Evolutionary conservation across 169 alveolate genomes (phyloP).

Genomic region (Eimeria acervulina): DNA sequence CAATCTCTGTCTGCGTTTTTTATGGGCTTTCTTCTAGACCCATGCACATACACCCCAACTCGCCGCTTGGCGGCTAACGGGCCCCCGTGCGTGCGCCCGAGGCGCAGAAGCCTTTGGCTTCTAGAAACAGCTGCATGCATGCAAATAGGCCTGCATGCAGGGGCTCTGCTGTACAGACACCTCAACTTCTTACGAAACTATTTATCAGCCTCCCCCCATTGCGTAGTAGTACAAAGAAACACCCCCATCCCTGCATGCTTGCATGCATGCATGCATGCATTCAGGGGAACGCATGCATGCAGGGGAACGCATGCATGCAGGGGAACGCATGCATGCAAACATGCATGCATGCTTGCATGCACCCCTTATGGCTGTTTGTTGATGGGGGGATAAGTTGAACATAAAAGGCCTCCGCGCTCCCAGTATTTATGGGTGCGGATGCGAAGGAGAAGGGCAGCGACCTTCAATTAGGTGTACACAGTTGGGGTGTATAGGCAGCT

Average conservation of each 20-base stretch:
- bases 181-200: background rate
- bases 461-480: background rate
- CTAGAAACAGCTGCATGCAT: background rate
- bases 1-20: background rate
- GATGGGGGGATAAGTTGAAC: background rate
- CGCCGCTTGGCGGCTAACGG: background rate
- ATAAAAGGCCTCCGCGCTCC: too few species aligned
- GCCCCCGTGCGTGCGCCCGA: background rate
- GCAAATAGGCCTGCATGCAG: too few species aligned
- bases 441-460: too few species aligned
- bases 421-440: background rate
- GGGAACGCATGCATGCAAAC: background rate
- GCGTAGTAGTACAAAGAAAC: background rate
- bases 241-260: background rate
- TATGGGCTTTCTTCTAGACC: background rate
- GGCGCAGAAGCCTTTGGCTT: background rate
- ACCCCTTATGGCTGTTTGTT: background rate
- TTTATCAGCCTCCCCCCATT: background rate
- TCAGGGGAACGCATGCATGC: background rate
- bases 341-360: background rate
- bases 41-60: background rate
- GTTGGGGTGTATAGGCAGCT: background rate
- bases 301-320: background rate
- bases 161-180: background rate
- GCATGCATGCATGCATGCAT: constrained; percentile 8